Conservation (phyloP, 192 early-diverging fungal species). For the Podila epigama region DNA sequence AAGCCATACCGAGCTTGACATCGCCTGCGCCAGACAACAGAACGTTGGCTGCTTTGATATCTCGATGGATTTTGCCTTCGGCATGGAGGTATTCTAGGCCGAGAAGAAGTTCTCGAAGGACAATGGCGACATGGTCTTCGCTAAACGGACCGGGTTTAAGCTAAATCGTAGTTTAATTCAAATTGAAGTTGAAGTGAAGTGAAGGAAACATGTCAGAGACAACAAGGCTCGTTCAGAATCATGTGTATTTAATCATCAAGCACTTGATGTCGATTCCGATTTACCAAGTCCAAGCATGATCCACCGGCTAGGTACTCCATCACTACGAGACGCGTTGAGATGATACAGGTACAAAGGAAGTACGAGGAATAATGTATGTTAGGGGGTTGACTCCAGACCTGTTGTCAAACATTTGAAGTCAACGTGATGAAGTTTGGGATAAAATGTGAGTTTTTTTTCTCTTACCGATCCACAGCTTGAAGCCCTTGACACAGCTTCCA, state of each 20-base stretch:
- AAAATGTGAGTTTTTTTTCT: constrained; percentile 5
- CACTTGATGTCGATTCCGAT: too few relatives aligned
- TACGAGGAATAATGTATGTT: too few relatives aligned
- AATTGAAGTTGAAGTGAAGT: background rate
- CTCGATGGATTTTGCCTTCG: constrained; percentile 90
- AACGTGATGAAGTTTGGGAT: too few relatives aligned
- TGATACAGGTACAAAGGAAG: too few relatives aligned
- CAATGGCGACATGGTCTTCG: constrained; percentile 57
- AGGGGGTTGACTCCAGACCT: too few relatives aligned
- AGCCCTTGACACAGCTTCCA: constrained; percentile 57
- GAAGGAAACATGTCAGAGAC: constrained; percentile 1
- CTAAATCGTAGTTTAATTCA: too few relatives aligned
- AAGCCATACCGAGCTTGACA: constrained; percentile 50
- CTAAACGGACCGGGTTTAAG: constrained; percentile 56
- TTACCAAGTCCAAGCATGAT: constrained; percentile 58
- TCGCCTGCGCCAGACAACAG: constrained; percentile 57
- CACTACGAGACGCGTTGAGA: too few relatives aligned
- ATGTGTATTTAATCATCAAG: too few relatives aligned
- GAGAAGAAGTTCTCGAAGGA: constrained; percentile 84
- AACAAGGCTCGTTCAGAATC: too few relatives aligned
- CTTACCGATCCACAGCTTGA: constrained; percentile 62
- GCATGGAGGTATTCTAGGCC: constrained; percentile 94
- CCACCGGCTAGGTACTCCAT: constrained; percentile 62
- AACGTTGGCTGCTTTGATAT: constrained; percentile 98
- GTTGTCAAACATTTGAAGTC: too few relatives aligned